These are phyloP conservation scores for Hemileccinum impolitum DNA, from an alignment of 768 basidiomycete species.

Conservation along the genomic window DNA sequence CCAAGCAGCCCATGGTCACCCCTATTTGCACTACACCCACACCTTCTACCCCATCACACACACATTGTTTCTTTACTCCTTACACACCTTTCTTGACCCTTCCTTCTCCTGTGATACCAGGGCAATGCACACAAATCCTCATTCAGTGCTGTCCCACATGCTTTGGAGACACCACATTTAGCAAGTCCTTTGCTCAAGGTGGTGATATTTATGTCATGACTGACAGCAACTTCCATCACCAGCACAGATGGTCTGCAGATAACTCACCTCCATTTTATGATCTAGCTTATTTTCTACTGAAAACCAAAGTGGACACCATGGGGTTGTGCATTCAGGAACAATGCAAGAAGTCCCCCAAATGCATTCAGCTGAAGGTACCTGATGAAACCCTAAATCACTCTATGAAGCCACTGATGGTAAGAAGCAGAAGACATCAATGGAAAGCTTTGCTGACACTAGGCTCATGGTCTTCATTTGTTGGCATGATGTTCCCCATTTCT, in stretches of 20 bases:
- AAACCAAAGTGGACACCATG: constrained; percentile 18
- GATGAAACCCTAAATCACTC: no score
- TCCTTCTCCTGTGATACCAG: background rate
- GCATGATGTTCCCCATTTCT: constrained; percentile 39
- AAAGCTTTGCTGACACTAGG: constrained; percentile 31
- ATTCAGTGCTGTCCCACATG: constrained; percentile 33
- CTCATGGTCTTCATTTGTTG: constrained; percentile 39
- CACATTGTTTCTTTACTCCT: no score
- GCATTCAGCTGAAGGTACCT: no score
- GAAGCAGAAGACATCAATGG: constrained; percentile 22
- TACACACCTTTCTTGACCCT: no score
- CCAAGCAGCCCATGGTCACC: no score
- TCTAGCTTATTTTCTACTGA: background rate
- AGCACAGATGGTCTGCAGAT: background rate
- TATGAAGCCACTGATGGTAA: constrained; percentile 7
- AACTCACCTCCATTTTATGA: background rate
- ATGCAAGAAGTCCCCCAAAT: no score
- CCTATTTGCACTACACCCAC: no score
- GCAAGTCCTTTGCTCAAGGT: constrained; percentile 15
- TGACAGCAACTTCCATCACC: constrained; percentile 1
- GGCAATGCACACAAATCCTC: background rate
- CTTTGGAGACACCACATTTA: constrained; percentile 15
- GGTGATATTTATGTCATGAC: constrained; percentile 35
- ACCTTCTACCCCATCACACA: no score
- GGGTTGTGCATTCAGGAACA: no score